Evolutionary conservation across 805 yeast genomes (phyloP).

Genomic region (Nakazawaea wyomingensis): DNA sequence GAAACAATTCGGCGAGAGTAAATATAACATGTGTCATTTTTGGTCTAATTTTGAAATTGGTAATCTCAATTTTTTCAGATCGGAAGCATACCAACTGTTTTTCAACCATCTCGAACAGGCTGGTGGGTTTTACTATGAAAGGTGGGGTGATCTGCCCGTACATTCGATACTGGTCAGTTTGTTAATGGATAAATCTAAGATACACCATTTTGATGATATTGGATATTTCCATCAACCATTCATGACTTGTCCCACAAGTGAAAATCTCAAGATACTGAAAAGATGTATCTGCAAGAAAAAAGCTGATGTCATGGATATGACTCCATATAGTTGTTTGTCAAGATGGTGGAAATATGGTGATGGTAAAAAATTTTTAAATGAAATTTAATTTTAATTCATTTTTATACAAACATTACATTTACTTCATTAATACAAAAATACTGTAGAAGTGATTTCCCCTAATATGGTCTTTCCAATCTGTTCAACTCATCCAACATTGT

Average conservation of each 20-base stretch:
- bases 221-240: slow-evolving; percentile 79
- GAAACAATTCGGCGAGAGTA: slow-evolving; percentile 41
- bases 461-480: slow-evolving; percentile 46
- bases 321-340: slow-evolving; percentile 55
- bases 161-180: slow-evolving; percentile 68
- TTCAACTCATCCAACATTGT: slow-evolving; percentile 83
- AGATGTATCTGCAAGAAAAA: slow-evolving; percentile 53
- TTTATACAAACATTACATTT: no score
- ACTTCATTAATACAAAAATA: neutral
- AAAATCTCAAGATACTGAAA: slow-evolving; percentile 43
- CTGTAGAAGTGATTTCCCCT: slow-evolving; percentile 12
- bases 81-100: slow-evolving; percentile 54
- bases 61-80: slow-evolving; percentile 62
- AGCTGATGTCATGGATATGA: slow-evolving; percentile 36
- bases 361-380: slow-evolving; percentile 53
- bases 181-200: slow-evolving; percentile 50
- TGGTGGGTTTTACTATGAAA: slow-evolving; percentile 79
- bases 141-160: slow-evolving; percentile 97
- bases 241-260: slow-evolving; percentile 52
- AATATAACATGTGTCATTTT: slow-evolving; percentile 77
- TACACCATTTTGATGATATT: slow-evolving; percentile 76
- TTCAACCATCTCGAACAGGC: slow-evolving; percentile 59
- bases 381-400: slow-evolving; percentile 19
- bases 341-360: slow-evolving; percentile 75
- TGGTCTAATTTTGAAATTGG: slow-evolving; percentile 88